A percentile compares a stretch with the other conserved stretches of the same genome.
These are phyloP conservation scores for Vitis riparia DNA, from an alignment of 164 flowering plant genomes.

Conservation along the genomic window DNA sequence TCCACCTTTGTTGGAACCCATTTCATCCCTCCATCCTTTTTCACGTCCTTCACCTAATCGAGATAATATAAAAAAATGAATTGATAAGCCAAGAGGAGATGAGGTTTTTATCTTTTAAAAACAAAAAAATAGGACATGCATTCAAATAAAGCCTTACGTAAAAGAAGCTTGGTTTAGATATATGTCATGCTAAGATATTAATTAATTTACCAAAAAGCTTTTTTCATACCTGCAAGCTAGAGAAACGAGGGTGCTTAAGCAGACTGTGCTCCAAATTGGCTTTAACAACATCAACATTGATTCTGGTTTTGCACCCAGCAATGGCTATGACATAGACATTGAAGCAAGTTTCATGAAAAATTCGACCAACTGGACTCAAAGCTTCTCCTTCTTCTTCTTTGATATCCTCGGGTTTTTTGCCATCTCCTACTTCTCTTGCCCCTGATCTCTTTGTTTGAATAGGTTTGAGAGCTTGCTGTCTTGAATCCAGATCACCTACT, in stretches of 20 bases:
- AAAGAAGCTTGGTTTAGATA: too few relatives aligned
- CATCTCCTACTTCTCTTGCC: not conserved
- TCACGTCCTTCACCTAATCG: constrained; percentile 32
- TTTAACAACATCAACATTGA: constrained; percentile 26
- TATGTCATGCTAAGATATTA: too few relatives aligned
- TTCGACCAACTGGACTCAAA: constrained; percentile 43
- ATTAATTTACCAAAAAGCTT: too few relatives aligned
- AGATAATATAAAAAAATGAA: too few relatives aligned
- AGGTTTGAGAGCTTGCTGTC: constrained; percentile 9
- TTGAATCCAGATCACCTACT: not conserved
- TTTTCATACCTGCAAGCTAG: constrained; percentile 41
- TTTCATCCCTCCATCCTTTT: constrained; percentile 22
- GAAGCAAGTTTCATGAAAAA: constrained; percentile 45
- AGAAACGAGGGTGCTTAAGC: constrained; percentile 51
- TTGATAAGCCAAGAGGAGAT: too few relatives aligned
- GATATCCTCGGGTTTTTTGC: not conserved
- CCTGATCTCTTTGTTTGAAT: constrained; percentile 9
- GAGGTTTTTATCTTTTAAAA: too few relatives aligned
- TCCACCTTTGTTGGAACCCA: constrained; percentile 52
- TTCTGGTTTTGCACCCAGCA: constrained; percentile 38
- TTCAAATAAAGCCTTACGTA: too few relatives aligned
- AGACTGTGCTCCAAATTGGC: constrained; percentile 26
- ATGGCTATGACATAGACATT: constrained; percentile 41
- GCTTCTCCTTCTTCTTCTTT: constrained; percentile 28
- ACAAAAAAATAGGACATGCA: too few relatives aligned